These are phyloP conservation scores for Volvox reticuliferus DNA, from an alignment of 139 green algal genomes.

Conservation along the genomic window DNA sequence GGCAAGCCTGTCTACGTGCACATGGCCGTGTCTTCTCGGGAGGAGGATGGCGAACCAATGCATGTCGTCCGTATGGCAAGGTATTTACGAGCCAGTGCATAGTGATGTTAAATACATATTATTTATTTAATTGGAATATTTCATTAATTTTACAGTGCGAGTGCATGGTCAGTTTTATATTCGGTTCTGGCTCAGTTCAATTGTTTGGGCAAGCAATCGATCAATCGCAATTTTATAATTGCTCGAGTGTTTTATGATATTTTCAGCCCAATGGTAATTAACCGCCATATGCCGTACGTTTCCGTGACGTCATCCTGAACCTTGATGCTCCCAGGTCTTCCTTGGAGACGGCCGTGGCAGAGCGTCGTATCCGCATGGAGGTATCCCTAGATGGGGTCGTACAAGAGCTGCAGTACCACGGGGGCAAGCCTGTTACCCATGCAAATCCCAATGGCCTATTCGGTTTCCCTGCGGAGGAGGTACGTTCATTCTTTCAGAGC, in stretches of 20 bases:
- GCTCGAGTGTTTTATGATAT: too few relatives aligned
- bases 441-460: neutral
- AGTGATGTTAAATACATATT: too few relatives aligned
- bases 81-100: neutral
- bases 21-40: neutral
- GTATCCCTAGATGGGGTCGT: neutral
- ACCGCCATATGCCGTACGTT: too few relatives aligned
- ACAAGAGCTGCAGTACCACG: neutral
- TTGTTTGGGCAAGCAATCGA: too few relatives aligned
- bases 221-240: too few relatives aligned
- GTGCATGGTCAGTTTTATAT: too few relatives aligned
- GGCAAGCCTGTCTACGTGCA: constrained; percentile 37
- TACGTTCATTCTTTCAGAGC: neutral
- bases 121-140: too few relatives aligned
- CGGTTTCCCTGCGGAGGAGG: neutral
- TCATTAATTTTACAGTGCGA: too few relatives aligned
- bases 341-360: constrained; percentile 7
- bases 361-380: constrained; percentile 8
- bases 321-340: constrained; percentile 1
- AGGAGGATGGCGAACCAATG: neutral
- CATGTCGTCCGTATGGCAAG: constrained; percentile 27
- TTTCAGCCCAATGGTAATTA: too few relatives aligned
- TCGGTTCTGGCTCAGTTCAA: too few relatives aligned
- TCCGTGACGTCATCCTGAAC: too few relatives aligned
- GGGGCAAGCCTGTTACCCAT: neutral